These are phyloP conservation scores for Myxozyma neotropica DNA, from an alignment of 805 yeast genomes.

Conservation along the genomic window DNA sequence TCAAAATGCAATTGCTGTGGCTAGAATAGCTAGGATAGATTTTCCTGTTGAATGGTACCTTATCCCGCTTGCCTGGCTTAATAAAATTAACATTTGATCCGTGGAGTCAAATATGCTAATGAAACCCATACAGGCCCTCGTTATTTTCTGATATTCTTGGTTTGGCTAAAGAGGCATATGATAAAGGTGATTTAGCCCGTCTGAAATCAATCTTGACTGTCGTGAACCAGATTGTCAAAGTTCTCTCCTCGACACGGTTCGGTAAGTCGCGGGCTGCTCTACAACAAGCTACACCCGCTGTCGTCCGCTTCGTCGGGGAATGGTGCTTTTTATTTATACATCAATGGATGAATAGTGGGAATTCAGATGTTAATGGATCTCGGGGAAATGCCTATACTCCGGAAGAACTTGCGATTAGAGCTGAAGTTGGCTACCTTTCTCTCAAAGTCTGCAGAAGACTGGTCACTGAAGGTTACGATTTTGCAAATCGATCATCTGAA, in stretches of 20 bases:
- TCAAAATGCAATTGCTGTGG: slow-evolving; percentile 83
- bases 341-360: slow-evolving; percentile 51
- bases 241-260: slow-evolving; percentile 71
- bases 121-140: slow-evolving; percentile 50
- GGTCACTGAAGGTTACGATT: slow-evolving; percentile 64
- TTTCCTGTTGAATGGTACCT: slow-evolving; percentile 80
- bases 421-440: slow-evolving; percentile 77
- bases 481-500: slow-evolving; percentile 61
- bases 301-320: slow-evolving; percentile 62
- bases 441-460: slow-evolving; percentile 74
- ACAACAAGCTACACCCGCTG: slow-evolving; percentile 67
- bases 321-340: slow-evolving; percentile 63
- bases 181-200: slow-evolving; percentile 48
- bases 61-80: background rate
- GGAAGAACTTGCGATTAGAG: slow-evolving; percentile 8
- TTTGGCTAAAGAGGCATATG: slow-evolving; percentile 45
- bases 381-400: no score
- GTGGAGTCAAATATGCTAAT: no score
- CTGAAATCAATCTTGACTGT: slow-evolving; percentile 66
- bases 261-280: slow-evolving; percentile 80
- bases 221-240: slow-evolving; percentile 76
- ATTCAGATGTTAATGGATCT: background rate
- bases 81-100: background rate
- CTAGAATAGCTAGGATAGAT: slow-evolving; percentile 77
- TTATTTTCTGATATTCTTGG: slow-evolving; percentile 61